Conservation (phyloP, 2,329 filamentous ascomycete species). For the Trematosphaeria pertusa region DNA sequence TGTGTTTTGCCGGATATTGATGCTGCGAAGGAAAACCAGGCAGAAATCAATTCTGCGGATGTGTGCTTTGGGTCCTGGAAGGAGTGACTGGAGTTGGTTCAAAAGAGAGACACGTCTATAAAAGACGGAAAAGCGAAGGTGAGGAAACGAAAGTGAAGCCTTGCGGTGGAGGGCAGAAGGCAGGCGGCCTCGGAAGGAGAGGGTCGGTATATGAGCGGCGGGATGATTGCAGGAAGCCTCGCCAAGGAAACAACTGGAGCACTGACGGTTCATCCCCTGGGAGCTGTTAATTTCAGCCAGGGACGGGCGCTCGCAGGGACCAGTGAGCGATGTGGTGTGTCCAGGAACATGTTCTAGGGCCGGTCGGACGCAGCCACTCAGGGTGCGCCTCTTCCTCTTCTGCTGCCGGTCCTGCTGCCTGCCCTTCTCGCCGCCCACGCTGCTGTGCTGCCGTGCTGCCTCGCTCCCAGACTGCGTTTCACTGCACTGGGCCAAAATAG, state of each 20-base stretch:
- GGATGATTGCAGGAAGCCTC: constrained; percentile 33
- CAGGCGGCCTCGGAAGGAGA: constrained; percentile 16
- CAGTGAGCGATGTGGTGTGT: constrained; percentile 31
- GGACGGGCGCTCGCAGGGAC: constrained; percentile 31
- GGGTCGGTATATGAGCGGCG: constrained; percentile 41
- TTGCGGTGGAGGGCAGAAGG: constrained; percentile 40
- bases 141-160: constrained; percentile 36
- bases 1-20: constrained; percentile 30
- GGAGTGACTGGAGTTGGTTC: constrained; percentile 46
- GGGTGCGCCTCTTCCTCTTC: constrained; percentile 1
- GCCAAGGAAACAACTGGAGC: constrained; percentile 35
- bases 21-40: constrained; percentile 30
- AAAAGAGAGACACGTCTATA: constrained; percentile 45
- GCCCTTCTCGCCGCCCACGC: constrained; percentile 9
- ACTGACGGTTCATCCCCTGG: constrained; percentile 38
- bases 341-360: constrained; percentile 12
- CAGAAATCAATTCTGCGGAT: constrained; percentile 40
- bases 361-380: constrained; percentile 53
- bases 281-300: constrained; percentile 45
- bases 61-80: constrained; percentile 40
- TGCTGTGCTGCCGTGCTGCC: constrained; percentile 18
- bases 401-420: constrained; percentile 1
- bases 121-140: constrained; percentile 44
- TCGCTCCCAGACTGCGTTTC: constrained; percentile 39
- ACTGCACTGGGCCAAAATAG: constrained; percentile 41